phyloP scores from a whole-genome alignment of 2,329 filamentous ascomycete species.

The Blastomyces gilchristii region DNA sequence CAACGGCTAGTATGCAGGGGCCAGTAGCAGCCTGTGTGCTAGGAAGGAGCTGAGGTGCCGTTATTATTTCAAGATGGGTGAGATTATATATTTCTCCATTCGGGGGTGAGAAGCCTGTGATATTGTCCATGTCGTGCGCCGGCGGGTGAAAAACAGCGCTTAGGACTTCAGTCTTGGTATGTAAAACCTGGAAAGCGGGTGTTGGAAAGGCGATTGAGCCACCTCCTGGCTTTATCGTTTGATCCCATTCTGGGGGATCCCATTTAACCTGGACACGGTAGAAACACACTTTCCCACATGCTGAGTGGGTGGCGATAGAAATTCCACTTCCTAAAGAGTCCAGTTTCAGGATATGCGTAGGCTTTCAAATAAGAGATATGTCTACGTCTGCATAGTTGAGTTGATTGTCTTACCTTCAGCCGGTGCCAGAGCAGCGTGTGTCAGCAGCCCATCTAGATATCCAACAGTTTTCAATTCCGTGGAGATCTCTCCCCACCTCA shows the following conservation, averaged over 20 bases:
- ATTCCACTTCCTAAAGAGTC: slow-evolving; percentile 22
- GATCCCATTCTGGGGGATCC: slow-evolving; percentile 48
- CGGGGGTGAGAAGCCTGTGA: slow-evolving; percentile 19
- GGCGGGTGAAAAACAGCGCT: slow-evolving; percentile 24
- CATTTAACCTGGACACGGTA: slow-evolving; percentile 66
- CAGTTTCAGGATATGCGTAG: neutral
- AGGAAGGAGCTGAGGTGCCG: slow-evolving; percentile 50
- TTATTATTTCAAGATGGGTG: slow-evolving; percentile 65
- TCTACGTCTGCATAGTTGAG: neutral
- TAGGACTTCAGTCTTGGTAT: slow-evolving; percentile 30
- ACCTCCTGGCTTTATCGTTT: slow-evolving; percentile 28
- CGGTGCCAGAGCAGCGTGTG: slow-evolving; percentile 65
- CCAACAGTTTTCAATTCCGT: slow-evolving; percentile 65
- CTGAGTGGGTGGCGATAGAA: slow-evolving; percentile 34
- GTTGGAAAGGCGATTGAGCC: slow-evolving; percentile 23
- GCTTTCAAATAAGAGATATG: slow-evolving; percentile 9
- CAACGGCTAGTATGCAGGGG: slow-evolving; percentile 62
- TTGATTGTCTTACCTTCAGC: slow-evolving; percentile 48
- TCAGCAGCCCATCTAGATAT: slow-evolving; percentile 63
- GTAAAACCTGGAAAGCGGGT: slow-evolving; percentile 29
- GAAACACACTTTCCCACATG: slow-evolving; percentile 61
- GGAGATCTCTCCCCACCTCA: slow-evolving; percentile 59
- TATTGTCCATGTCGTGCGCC: slow-evolving; percentile 18
- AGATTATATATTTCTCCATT: slow-evolving; percentile 45
- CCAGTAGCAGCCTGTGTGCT: slow-evolving; percentile 44